Evolutionary conservation across 371 early-diverging fungal species (phyloP).

Genomic region (Rhizomucor miehei): DNA sequence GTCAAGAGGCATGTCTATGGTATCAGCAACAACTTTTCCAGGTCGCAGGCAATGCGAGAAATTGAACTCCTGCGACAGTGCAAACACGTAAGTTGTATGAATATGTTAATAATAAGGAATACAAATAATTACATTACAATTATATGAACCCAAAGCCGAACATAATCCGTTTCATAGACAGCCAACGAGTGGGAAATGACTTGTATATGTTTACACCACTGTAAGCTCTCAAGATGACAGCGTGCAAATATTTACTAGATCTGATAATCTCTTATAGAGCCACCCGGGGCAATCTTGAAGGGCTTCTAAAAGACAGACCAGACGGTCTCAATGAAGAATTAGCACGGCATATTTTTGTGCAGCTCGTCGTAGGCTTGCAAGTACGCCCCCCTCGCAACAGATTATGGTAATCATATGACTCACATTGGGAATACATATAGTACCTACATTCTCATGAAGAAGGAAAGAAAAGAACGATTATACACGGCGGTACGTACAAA

Average conservation of each 20-base stretch:
- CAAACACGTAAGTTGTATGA: slow-evolving; percentile 8
- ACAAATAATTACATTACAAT: neutral
- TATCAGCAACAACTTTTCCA: no score
- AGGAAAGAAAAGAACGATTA: no score
- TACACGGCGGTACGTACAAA: no score
- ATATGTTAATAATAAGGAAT: no score
- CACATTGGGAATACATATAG: no score
- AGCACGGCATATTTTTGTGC: slow-evolving; percentile 1
- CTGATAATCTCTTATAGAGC: slow-evolving; percentile 2
- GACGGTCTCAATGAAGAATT: neutral
- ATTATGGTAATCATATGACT: no score
- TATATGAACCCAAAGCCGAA: no score
- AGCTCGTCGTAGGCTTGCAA: neutral
- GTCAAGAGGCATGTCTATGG: no score
- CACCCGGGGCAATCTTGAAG: neutral
- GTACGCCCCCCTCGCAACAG: no score
- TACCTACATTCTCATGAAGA: no score
- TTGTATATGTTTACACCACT: slow-evolving; percentile 6
- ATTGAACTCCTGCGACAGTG: neutral
- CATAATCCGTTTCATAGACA: no score
- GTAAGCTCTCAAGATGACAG: neutral
- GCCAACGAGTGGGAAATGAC: neutral
- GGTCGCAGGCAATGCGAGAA: neutral
- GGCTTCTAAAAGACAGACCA: neutral
- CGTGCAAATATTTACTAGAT: no score